phyloP scores from a whole-genome alignment of 257 asterid species.

The Nicotiana attenuata region DNA sequence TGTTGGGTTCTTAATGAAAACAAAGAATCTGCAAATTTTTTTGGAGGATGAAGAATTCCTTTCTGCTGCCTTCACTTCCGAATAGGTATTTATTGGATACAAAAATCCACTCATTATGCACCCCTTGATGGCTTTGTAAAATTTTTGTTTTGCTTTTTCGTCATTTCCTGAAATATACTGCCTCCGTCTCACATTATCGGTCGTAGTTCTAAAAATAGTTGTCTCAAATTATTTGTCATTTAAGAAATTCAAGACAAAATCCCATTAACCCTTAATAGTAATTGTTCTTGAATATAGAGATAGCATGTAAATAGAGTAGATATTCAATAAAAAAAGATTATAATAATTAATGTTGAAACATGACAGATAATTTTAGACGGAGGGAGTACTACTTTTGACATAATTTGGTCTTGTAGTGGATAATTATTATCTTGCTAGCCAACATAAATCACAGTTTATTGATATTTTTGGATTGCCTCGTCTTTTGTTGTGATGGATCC shows the following conservation, averaged over 20 bases:
- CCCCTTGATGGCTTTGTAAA: background rate
- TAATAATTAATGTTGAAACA: no score
- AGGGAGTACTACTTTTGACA: background rate
- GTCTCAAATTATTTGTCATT: no score
- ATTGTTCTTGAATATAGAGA: no score
- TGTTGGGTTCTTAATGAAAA: constrained; percentile 29
- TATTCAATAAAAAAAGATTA: no score
- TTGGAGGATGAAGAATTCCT: constrained; percentile 33
- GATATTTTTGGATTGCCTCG: background rate
- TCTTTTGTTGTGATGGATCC: background rate
- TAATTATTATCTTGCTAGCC: background rate
- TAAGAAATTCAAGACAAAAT: no score
- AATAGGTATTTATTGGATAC: constrained; percentile 10
- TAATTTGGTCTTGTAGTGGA: background rate
- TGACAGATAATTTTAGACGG: no score
- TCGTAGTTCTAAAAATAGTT: no score
- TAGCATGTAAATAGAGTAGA: no score
- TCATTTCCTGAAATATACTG: no score
- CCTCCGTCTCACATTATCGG: no score
- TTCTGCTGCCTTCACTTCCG: constrained; percentile 18
- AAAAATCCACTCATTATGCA: background rate
- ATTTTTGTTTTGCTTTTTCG: background rate
- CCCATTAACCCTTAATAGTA: no score
- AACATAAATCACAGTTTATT: background rate
- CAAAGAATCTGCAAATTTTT: constrained; percentile 24